Percentiles rank a stretch among this genome's conserved stretches.
phyloP scores from a whole-genome alignment of 139 green algal genomes.

The Coelastrella sp. region DNA sequence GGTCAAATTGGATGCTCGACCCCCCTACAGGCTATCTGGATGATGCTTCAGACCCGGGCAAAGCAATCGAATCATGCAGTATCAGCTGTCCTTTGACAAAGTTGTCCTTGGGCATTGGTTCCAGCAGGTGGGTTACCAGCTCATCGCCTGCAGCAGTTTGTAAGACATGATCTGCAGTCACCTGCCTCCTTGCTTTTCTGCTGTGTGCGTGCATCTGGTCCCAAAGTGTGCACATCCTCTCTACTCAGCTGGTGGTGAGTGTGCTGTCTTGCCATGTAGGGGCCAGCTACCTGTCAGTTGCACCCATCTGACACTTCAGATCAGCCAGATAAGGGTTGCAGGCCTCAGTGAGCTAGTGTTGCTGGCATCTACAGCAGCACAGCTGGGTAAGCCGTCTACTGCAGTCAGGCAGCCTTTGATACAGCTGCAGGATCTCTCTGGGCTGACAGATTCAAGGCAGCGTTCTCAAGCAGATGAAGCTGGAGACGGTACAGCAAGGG shows the following conservation, averaged over 20 bases:
- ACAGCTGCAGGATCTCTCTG: neutral
- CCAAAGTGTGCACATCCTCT: neutral
- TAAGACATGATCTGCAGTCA: no score
- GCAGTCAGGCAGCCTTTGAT: neutral
- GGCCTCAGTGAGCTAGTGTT: conserved; percentile 15
- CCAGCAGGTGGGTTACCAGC: no score
- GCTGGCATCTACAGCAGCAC: conserved; percentile 14
- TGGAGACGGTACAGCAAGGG: neutral
- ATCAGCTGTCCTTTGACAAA: no score
- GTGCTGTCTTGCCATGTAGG: neutral
- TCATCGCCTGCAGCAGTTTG: no score
- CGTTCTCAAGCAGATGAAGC: neutral
- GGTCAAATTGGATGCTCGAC: no score
- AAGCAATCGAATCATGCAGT: no score
- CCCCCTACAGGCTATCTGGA: no score
- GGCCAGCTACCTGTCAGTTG: conserved; percentile 26
- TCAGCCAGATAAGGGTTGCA: neutral
- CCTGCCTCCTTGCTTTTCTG: no score
- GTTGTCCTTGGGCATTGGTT: no score
- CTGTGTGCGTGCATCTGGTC: no score
- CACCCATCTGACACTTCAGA: conserved; percentile 4
- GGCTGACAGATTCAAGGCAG: neutral
- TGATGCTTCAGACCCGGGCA: no score
- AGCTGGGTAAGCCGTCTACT: neutral
- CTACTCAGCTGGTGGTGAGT: neutral